These are phyloP conservation scores for Petunia axillaris DNA, from an alignment of 257 asterid species.

Conservation along the genomic window DNA sequence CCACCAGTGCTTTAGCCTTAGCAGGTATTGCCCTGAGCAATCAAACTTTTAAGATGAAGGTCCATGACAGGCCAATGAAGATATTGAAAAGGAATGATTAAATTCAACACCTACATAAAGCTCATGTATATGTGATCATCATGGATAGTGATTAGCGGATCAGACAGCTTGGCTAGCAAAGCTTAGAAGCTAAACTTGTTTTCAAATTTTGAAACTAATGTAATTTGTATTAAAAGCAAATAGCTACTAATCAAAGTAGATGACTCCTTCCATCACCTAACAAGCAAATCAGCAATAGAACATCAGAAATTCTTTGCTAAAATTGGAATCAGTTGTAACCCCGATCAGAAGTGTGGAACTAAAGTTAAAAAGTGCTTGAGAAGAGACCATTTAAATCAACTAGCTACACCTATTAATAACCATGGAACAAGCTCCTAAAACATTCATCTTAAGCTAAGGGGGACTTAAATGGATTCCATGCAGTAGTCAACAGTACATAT, in stretches of 20 bases:
- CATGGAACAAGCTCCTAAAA: slow-evolving; percentile 7
- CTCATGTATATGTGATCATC: background rate
- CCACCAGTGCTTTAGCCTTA: slow-evolving; percentile 44
- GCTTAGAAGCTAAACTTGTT: slow-evolving; percentile 20
- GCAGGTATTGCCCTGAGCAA: slow-evolving; percentile 64
- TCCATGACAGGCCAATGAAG: background rate
- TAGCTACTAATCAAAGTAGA: slow-evolving; percentile 12
- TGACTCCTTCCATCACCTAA: slow-evolving; percentile 5
- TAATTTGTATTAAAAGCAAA: background rate
- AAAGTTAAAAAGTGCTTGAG: background rate
- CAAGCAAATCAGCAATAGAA: background rate
- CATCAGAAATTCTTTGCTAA: background rate
- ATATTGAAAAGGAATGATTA: background rate
- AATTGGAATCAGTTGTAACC: background rate
- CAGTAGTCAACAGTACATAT: slow-evolving; percentile 8
- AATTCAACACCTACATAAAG: slow-evolving; percentile 15
- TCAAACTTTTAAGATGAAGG: slow-evolving; percentile 16
- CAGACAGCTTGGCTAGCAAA: slow-evolving; percentile 7
- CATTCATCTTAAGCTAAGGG: background rate
- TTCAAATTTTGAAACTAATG: background rate
- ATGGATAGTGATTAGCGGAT: background rate
- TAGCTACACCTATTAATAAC: slow-evolving; percentile 15
- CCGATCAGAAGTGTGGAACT: background rate
- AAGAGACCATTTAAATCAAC: background rate
- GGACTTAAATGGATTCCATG: background rate